Conservation (phyloP, 129 eudicot genomes). For the Gnaphalium uliginosum region DNA sequence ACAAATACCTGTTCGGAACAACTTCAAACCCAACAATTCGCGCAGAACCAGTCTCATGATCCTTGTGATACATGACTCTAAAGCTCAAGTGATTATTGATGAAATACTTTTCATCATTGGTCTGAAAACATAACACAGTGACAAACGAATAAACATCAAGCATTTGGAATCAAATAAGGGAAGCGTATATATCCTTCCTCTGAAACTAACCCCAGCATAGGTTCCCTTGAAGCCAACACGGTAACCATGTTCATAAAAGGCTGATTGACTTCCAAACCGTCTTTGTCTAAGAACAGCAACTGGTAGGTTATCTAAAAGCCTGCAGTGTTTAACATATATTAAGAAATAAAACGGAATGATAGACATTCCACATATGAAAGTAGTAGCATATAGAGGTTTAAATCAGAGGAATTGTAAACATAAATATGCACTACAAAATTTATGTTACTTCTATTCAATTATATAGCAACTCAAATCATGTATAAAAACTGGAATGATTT, state of each 20-base stretch:
- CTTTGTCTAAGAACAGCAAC: conserved; percentile 81
- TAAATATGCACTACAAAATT: no score
- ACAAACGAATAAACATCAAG: conserved; percentile 10
- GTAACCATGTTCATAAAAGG: conserved; percentile 79
- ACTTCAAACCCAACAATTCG: conserved; percentile 95
- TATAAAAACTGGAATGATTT: no score
- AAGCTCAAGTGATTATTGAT: conserved; percentile 87
- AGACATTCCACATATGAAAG: neutral
- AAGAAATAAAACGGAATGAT: neutral
- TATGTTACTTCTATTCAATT: neutral
- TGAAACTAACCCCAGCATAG: conserved; percentile 73
- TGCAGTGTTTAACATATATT: conserved; percentile 28
- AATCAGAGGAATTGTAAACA: no score
- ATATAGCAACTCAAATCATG: neutral
- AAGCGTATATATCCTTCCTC: neutral
- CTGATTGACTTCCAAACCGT: conserved; percentile 55
- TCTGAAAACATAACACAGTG: conserved; percentile 41
- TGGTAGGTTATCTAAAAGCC: conserved; percentile 85
- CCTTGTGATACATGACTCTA: conserved; percentile 79
- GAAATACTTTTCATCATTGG: conserved; percentile 69
- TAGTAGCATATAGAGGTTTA: no score
- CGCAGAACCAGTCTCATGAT: conserved; percentile 65
- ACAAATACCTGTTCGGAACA: conserved; percentile 69
- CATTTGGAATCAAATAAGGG: neutral
- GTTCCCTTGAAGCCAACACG: conserved; percentile 84